Percentiles rank a stretch among this genome's conserved stretches.
These are phyloP conservation scores for Trametes coccinea DNA, from an alignment of 768 basidiomycete species.

Conservation along the genomic window DNA sequence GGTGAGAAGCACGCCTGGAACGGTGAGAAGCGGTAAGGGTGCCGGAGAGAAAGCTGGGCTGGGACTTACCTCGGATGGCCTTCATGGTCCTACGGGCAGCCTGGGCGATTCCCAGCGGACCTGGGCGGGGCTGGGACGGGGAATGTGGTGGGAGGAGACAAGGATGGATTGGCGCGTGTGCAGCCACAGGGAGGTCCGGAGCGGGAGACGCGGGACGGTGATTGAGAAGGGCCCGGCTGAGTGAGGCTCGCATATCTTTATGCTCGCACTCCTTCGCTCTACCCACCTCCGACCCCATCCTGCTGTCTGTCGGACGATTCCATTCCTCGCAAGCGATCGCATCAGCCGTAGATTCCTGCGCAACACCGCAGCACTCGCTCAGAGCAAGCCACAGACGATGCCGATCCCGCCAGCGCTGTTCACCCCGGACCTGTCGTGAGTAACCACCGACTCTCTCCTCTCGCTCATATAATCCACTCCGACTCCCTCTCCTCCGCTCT, in stretches of 20 bases:
- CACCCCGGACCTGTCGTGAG: constrained; percentile 30
- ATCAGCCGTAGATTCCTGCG: neutral
- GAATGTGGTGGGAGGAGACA: constrained; percentile 11
- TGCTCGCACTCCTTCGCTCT: constrained; percentile 18
- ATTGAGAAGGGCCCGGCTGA: neutral
- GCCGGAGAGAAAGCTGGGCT: constrained; percentile 7
- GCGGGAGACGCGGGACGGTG: constrained; percentile 1
- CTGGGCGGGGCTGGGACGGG: neutral
- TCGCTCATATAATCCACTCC: neutral
- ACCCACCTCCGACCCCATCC: neutral
- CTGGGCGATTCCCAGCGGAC: constrained; percentile 2
- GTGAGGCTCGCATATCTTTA: neutral
- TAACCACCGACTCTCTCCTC: neutral
- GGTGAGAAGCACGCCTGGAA: constrained; percentile 61
- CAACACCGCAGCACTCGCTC: neutral
- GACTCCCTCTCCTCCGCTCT: neutral
- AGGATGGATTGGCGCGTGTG: constrained; percentile 16
- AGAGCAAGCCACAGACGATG: constrained; percentile 19
- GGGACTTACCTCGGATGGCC: constrained; percentile 58
- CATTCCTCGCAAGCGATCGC: neutral
- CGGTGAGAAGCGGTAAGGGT: constrained; percentile 7
- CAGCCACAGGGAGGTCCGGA: constrained; percentile 1
- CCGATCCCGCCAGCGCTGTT: constrained; percentile 29
- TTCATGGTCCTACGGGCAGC: constrained; percentile 43
- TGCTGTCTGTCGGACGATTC: neutral